Percentiles rank a stretch among this genome's conserved stretches.
Evolutionary conservation across 169 alveolate species (phyloP).

Genomic region (Babesia ovata): DNA sequence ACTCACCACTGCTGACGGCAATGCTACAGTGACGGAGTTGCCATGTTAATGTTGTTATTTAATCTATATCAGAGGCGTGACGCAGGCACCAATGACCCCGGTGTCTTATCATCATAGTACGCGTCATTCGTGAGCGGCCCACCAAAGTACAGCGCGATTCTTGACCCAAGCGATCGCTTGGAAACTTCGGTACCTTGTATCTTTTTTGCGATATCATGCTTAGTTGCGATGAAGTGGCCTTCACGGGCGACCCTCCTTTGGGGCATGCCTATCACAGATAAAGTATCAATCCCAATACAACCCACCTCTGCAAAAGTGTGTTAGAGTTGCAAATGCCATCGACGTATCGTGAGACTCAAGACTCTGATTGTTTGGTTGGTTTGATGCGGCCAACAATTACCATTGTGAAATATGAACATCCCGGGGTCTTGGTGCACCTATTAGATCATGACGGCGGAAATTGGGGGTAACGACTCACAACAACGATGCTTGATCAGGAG

Average conservation of each 20-base stretch:
- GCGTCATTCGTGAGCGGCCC: slow-evolving; percentile 68
- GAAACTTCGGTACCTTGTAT: not conserved
- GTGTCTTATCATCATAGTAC: slow-evolving; percentile 62
- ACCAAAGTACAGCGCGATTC: slow-evolving; percentile 43
- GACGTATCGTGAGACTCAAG: slow-evolving; percentile 46
- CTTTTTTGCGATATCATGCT: slow-evolving; percentile 6
- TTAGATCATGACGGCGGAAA: not conserved
- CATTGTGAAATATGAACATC: slow-evolving; percentile 51
- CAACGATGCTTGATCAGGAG: slow-evolving; percentile 25
- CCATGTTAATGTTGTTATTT: slow-evolving; percentile 28
- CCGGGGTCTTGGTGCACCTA: slow-evolving; percentile 39
- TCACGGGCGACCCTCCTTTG: slow-evolving; percentile 34
- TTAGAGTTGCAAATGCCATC: slow-evolving; percentile 47
- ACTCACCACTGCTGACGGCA: slow-evolving; percentile 46
- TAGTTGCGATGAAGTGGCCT: slow-evolving; percentile 47
- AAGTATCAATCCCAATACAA: not conserved
- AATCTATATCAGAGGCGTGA: slow-evolving; percentile 21
- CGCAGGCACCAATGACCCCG: slow-evolving; percentile 66
- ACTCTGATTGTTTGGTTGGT: slow-evolving; percentile 2
- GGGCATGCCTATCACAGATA: slow-evolving; percentile 37
- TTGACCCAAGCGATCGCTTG: not conserved
- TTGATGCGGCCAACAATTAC: not conserved
- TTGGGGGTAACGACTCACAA: slow-evolving; percentile 3
- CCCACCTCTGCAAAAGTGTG: slow-evolving; percentile 55
- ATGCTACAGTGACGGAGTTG: slow-evolving; percentile 45